Percentiles rank a stretch among this genome's conserved stretches.
phyloP scores from a whole-genome alignment of 345 rosid species.

The Cardamine chenopodiifolia region DNA sequence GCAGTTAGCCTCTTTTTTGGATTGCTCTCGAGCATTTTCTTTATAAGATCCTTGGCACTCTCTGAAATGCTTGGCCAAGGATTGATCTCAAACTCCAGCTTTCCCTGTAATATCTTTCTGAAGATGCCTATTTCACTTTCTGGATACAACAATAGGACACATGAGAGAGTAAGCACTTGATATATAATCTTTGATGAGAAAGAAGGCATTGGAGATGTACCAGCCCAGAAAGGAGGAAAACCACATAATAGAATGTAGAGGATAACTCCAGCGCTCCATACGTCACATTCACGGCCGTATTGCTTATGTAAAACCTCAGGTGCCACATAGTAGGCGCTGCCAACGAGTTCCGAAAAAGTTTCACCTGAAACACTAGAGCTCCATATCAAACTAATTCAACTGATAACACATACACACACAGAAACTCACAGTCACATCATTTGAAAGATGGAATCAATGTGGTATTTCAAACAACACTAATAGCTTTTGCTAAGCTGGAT shows the following conservation, averaged over 20 bases:
- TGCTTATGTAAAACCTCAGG: constrained; percentile 76
- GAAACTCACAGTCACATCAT: constrained; percentile 17
- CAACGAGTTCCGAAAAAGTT: constrained; percentile 67
- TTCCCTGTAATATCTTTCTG: constrained; percentile 68
- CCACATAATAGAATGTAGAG: constrained; percentile 73
- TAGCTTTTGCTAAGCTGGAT: background rate
- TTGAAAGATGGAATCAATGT: background rate
- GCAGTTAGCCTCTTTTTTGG: constrained; percentile 70
- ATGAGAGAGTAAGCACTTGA: constrained; percentile 18
- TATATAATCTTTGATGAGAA: constrained; percentile 1
- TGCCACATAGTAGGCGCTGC: constrained; percentile 84
- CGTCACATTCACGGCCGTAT: constrained; percentile 72
- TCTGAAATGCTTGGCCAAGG: constrained; percentile 85
- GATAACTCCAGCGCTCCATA: constrained; percentile 87
- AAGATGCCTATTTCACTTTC: constrained; percentile 79
- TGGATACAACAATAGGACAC: constrained; percentile 35
- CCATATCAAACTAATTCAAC: constrained; percentile 14
- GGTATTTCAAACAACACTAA: background rate
- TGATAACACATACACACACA: background rate
- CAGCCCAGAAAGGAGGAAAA: constrained; percentile 86
- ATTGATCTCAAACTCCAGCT: constrained; percentile 59
- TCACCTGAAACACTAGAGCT: constrained; percentile 45
- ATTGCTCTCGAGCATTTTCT: constrained; percentile 67
- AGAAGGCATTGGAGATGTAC: constrained; percentile 43
- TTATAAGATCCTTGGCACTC: constrained; percentile 74